Base-by-base conservation (phyloP, 2,329 filamentous ascomycete genomes). In the Botrytis pseudocinerea region DNA sequence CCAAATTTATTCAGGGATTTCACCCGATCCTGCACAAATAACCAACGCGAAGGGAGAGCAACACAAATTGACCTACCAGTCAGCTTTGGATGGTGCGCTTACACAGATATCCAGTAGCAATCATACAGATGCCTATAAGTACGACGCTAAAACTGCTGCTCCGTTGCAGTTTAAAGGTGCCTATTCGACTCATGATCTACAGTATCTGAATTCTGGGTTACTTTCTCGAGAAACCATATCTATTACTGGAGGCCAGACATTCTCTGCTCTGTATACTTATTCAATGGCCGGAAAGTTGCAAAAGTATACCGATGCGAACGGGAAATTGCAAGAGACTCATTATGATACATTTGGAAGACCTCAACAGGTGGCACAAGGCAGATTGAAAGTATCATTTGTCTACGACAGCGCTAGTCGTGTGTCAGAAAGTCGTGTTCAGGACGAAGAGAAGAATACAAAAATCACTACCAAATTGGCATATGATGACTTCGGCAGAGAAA, bases 381-480 rank as follows among this genome's bases (percentile, higher is more conserved):
- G 51, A 35, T 65, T 71, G 38, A 65, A 40, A 12, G 61, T 71
- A 35, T 54, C 61, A 20, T 44, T 71, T 57, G 62, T 32, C 18
- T 71, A 71, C 25, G 60, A 71, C 42, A 65, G 25, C n/a, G 46
- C 69, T 8, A 71, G 69, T 28, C 69, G 69, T 14, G 61, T 65
- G 8, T 32, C n/a, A 1, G 60, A 65, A 65, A 71, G n/a, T 5
- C 46, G 46, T 65, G 69, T 71, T 5, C 60, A 71, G 35, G 48
- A 71, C 18, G 44, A 35, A 22, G 60, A 22, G 38, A 64, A 35
- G 6, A 65, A 65, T 12, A 35, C 60, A 8, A 57, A 44, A 9
- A 71, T 71, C 59, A 63, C 32, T 16, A 51, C 69, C 10, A 22
- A 22, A 25, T 5, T 65, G 7, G 20, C 44, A 4, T 71, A 71